phyloP scores from a whole-genome alignment of 805 yeast genomes.

The Ogataea pilisensis region DNA sequence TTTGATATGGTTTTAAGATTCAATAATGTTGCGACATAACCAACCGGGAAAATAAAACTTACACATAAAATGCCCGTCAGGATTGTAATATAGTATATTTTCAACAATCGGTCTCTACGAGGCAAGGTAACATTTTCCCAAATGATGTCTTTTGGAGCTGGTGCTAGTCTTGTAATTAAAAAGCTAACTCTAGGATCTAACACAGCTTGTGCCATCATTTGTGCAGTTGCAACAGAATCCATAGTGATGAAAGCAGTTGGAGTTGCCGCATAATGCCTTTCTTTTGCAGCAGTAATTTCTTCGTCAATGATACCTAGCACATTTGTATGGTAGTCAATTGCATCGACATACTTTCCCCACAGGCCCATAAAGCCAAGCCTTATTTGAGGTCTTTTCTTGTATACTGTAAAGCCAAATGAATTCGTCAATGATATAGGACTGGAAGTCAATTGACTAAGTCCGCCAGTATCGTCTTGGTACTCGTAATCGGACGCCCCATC shows the following conservation, averaged over 20 bases:
- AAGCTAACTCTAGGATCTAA: conserved; percentile 85
- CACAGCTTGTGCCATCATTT: conserved; percentile 94
- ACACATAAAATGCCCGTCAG: conserved; percentile 67
- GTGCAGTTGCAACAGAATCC: conserved; percentile 94
- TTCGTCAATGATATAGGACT: conserved; percentile 3
- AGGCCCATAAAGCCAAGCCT: conserved; percentile 58
- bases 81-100: conserved; percentile 60
- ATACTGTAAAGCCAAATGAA: conserved; percentile 13
- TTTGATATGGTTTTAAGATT: conserved; percentile 73
- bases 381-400: conserved; percentile 54
- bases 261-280: conserved; percentile 70
- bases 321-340: conserved; percentile 71
- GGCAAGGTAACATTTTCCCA: conserved; percentile 90
- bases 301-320: conserved; percentile 66
- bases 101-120: conserved; percentile 61
- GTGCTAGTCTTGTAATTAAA: conserved; percentile 79
- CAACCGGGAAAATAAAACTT: conserved; percentile 75
- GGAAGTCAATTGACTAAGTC: not conserved
- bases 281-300: conserved; percentile 62
- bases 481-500: conserved; percentile 22
- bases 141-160: conserved; percentile 92
- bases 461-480: conserved; percentile 12
- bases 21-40: conserved; percentile 77
- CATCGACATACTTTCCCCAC: conserved; percentile 70
- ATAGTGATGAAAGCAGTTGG: conserved; percentile 92